Percentiles rank a stretch among this genome's conserved stretches.
Conservation (phyloP, 2,329 filamentous ascomycete genomes). For the Nemania serpens region DNA sequence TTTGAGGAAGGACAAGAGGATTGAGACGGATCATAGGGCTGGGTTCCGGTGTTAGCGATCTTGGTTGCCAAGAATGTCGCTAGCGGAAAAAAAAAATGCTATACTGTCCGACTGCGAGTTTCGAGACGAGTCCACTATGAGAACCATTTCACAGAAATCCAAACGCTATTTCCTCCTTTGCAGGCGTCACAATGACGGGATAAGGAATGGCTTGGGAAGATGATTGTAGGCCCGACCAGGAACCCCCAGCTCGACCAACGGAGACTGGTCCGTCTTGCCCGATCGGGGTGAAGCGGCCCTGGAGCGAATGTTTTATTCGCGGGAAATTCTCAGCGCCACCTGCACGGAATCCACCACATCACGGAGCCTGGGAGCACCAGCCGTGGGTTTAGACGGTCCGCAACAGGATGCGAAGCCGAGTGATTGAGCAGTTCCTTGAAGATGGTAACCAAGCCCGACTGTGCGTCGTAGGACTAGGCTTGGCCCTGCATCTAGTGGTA, state of each 20-base stretch:
- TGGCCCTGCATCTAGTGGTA: constrained; percentile 1
- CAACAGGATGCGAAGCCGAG: constrained; percentile 1
- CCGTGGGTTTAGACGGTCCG: constrained; percentile 4
- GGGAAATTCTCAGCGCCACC: constrained; percentile 24
- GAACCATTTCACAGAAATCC: not conserved
- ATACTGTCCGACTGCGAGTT: not conserved
- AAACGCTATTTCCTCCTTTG: not conserved
- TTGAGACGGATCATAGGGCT: constrained; percentile 3
- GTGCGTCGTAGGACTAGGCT: not conserved
- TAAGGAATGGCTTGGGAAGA: not conserved
- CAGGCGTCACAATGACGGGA: not conserved
- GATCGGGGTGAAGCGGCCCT: constrained; percentile 20
- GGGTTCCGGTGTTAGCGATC: not conserved
- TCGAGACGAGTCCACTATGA: not conserved
- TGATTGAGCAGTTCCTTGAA: not conserved
- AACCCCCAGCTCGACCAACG: constrained; percentile 18
- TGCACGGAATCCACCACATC: constrained; percentile 13
- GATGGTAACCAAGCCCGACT: not conserved
- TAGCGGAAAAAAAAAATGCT: not conserved
- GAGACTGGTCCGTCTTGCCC: constrained; percentile 27
- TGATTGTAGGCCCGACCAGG: not conserved
- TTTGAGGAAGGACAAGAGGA: constrained; percentile 2
- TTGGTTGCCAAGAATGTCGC: not conserved
- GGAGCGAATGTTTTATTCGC: constrained; percentile 28
- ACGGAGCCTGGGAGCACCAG: constrained; percentile 13